A percentile compares a stretch with the other conserved stretches of the same genome.
These are phyloP conservation scores for Trypanosoma cruzi DNA, from an alignment of 208 protist species.

Conservation along the genomic window DNA sequence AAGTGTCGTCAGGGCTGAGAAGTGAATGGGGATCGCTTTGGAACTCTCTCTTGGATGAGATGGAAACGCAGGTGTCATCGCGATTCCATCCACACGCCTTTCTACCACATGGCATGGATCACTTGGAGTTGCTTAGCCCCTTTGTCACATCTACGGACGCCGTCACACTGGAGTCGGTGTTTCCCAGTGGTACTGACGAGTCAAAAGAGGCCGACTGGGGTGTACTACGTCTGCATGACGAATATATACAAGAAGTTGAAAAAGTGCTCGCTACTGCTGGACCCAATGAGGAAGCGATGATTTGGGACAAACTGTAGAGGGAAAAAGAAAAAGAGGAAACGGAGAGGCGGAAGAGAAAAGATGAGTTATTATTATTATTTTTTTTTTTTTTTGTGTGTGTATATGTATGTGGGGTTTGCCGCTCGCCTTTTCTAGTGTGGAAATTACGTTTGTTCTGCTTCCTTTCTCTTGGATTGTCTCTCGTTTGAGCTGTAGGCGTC, in stretches of 20 bases:
- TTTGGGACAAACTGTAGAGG: constrained; percentile 29
- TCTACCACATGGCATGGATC: constrained; percentile 68
- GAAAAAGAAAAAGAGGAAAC: background rate
- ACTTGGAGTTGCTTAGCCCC: constrained; percentile 48
- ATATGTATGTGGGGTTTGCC: too few relatives aligned
- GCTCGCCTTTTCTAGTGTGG: background rate
- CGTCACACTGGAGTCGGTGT: constrained; percentile 23
- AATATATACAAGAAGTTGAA: constrained; percentile 48
- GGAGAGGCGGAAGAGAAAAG: too few relatives aligned
- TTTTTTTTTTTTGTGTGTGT: background rate
- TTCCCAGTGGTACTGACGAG: background rate
- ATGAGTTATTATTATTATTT: background rate
- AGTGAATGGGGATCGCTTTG: background rate
- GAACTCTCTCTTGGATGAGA: constrained; percentile 13
- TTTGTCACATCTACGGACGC: constrained; percentile 46
- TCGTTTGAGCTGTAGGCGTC: background rate
- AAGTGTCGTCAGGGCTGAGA: background rate
- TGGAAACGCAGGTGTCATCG: constrained; percentile 47
- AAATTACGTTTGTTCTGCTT: background rate
- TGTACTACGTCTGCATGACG: constrained; percentile 35
- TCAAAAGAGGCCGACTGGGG: constrained; percentile 2
- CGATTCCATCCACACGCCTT: constrained; percentile 66
- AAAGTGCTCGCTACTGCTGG: constrained; percentile 9
- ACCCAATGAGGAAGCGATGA: constrained; percentile 24
- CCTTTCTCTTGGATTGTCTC: background rate